Conservation (phyloP, 108 stramenopile species). For the Epipyxis sp. region DNA sequence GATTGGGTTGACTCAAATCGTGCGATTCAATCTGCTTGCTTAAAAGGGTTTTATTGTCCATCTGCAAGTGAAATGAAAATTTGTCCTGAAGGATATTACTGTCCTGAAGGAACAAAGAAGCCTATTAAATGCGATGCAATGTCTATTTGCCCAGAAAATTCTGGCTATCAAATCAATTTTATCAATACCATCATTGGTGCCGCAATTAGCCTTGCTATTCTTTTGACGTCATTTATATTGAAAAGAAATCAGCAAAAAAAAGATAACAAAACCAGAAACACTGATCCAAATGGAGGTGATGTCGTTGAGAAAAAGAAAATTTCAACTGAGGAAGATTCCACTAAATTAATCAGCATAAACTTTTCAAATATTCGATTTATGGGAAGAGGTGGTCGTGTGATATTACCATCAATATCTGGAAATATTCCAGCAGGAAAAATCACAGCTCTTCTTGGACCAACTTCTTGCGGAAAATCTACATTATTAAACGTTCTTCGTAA, state of each 20-base stretch:
- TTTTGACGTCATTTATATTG: background rate
- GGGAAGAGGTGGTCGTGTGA: background rate
- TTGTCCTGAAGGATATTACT: background rate
- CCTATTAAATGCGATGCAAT: background rate
- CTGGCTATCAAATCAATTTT: conserved; percentile 5
- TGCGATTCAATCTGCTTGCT: background rate
- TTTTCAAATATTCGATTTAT: background rate
- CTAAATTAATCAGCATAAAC: background rate
- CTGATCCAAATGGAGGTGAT: background rate
- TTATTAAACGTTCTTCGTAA: background rate
- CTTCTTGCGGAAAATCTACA: conserved; percentile 14
- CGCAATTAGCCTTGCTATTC: background rate
- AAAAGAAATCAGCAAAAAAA: background rate
- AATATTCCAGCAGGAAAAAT: conserved; percentile 3
- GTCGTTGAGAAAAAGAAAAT: background rate
- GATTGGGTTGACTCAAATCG: background rate
- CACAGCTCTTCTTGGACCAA: background rate
- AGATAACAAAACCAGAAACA: background rate
- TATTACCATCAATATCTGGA: background rate
- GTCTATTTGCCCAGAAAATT: background rate
- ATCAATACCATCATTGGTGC: background rate
- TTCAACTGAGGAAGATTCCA: background rate
- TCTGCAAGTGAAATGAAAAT: background rate
- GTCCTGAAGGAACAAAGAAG: background rate
- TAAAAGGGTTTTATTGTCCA: conserved; percentile 6